Evolutionary conservation across 1,139 yeast species (phyloP).

Genomic region (Hemisphaericaspora subhashii): DNA sequence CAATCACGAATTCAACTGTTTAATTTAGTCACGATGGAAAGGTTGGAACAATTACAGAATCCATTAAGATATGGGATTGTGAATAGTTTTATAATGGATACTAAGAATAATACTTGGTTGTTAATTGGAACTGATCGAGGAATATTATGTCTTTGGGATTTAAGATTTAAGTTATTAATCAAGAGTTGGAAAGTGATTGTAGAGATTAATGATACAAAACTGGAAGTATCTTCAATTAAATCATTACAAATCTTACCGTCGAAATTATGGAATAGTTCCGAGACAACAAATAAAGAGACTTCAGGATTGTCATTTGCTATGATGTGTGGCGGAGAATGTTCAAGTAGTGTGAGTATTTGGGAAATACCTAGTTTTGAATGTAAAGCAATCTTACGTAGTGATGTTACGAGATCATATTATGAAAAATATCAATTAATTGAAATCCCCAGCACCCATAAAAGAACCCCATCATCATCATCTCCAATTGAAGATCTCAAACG

Average conservation of each 20-base stretch:
- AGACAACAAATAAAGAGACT: background rate
- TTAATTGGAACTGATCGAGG: conserved; percentile 78
- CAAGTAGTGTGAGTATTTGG: conserved; percentile 73
- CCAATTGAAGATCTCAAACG: conserved; percentile 9
- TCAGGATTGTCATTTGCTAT: conserved; percentile 12
- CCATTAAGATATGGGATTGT: conserved; percentile 68
- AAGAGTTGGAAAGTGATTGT: conserved; percentile 51
- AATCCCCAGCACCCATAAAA: background rate
- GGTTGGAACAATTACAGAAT: conserved; percentile 44
- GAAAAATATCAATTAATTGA: conserved; percentile 10
- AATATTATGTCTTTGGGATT: conserved; percentile 75
- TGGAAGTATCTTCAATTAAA: conserved; percentile 12
- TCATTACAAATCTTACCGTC: conserved; percentile 8
- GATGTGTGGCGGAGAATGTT: conserved; percentile 55
- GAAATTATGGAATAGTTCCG: conserved; percentile 5
- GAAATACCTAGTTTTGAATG: conserved; percentile 69
- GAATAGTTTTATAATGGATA: conserved; percentile 59
- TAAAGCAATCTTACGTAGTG: conserved; percentile 44
- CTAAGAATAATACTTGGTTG: conserved; percentile 51
- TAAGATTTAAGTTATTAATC: conserved; percentile 61
- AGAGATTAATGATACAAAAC: conserved; percentile 33
- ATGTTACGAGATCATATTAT: background rate
- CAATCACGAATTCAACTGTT: conserved; percentile 52
- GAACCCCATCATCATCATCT: too few species aligned
- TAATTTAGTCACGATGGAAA: conserved; percentile 62